phyloP scores from a whole-genome alignment of 148 eudicot genomes.

The Chenopodium quinoa region DNA sequence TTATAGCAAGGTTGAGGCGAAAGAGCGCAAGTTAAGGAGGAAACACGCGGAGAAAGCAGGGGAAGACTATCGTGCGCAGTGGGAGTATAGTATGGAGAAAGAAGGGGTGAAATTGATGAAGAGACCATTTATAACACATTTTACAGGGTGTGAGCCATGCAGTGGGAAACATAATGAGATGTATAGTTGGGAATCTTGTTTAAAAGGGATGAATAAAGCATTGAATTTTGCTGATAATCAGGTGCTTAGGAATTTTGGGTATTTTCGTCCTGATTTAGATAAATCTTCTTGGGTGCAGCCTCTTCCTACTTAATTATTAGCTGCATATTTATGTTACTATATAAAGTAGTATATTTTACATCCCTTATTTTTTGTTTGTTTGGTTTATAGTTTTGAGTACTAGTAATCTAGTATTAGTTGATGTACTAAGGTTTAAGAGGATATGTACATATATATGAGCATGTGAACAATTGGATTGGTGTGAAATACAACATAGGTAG shows the following conservation, averaged over 20 bases:
- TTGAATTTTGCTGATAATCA: slow-evolving; percentile 83
- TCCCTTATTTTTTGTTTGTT: too few species aligned
- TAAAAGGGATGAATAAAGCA: slow-evolving; percentile 61
- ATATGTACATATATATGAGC: too few species aligned
- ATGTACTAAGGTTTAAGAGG: too few species aligned
- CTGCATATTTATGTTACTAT: neutral
- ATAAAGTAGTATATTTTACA: too few species aligned
- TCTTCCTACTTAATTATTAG: neutral
- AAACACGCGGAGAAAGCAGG: slow-evolving; percentile 68
- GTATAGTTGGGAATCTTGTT: slow-evolving; percentile 53
- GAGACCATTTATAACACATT: slow-evolving; percentile 89
- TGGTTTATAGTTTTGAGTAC: too few species aligned
- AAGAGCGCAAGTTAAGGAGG: slow-evolving; percentile 38
- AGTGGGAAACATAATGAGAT: slow-evolving; percentile 65
- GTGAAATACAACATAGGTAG: too few species aligned
- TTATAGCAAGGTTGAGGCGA: slow-evolving; percentile 32
- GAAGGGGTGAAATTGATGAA: slow-evolving; percentile 28
- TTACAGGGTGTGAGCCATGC: slow-evolving; percentile 92
- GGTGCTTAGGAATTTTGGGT: slow-evolving; percentile 70
- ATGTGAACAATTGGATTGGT: too few species aligned
- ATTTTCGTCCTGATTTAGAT: slow-evolving; percentile 43
- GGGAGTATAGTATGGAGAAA: slow-evolving; percentile 29
- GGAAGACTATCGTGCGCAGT: slow-evolving; percentile 25
- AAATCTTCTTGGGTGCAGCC: slow-evolving; percentile 44
- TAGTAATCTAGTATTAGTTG: too few species aligned